Percentiles rank a stretch among this genome's conserved stretches.
Conservation (phyloP, 2,329 filamentous ascomycete species). For the Neonectria hederae region DNA sequence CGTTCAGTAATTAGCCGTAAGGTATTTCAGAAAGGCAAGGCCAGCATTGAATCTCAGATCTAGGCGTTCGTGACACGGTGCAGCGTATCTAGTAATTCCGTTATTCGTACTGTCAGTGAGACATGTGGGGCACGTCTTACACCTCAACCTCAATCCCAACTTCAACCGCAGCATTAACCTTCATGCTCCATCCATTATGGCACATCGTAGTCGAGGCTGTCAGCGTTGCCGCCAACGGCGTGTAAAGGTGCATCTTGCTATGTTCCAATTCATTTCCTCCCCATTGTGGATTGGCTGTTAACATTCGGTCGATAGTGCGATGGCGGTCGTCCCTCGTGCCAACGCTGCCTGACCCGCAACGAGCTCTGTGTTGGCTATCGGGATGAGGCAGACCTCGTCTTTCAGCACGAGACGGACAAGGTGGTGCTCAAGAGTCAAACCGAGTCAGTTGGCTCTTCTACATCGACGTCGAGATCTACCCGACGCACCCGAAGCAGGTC, state of each 20-base stretch:
- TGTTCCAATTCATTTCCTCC: not conserved
- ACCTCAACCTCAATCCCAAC: not conserved
- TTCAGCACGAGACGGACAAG: slow-evolving; percentile 53
- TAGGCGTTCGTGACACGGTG: not conserved
- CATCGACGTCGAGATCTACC: slow-evolving; percentile 9
- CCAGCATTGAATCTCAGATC: not conserved
- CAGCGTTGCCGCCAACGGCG: not conserved
- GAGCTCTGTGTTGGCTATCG: slow-evolving; percentile 21
- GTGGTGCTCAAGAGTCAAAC: slow-evolving; percentile 43
- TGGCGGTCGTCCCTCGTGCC: slow-evolving; percentile 29
- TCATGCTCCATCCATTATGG: not conserved
- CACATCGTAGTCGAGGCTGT: not conserved
- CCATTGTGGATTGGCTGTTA: not conserved
- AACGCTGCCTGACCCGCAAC: slow-evolving; percentile 55
- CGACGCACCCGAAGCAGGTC: slow-evolving; percentile 29
- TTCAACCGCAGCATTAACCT: not conserved
- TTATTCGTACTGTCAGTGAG: not conserved
- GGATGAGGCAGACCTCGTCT: slow-evolving; percentile 50
- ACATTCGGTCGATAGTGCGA: not conserved
- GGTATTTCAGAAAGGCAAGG: not conserved
- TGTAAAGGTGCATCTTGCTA: not conserved
- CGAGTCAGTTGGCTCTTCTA: slow-evolving; percentile 16
- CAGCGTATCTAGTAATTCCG: not conserved
- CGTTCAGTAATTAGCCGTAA: not conserved
- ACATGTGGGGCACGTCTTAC: not conserved